Percentiles rank a stretch among this genome's conserved stretches.
phyloP scores from a whole-genome alignment of 768 basidiomycete species.

The Hemileccinum impolitum region DNA sequence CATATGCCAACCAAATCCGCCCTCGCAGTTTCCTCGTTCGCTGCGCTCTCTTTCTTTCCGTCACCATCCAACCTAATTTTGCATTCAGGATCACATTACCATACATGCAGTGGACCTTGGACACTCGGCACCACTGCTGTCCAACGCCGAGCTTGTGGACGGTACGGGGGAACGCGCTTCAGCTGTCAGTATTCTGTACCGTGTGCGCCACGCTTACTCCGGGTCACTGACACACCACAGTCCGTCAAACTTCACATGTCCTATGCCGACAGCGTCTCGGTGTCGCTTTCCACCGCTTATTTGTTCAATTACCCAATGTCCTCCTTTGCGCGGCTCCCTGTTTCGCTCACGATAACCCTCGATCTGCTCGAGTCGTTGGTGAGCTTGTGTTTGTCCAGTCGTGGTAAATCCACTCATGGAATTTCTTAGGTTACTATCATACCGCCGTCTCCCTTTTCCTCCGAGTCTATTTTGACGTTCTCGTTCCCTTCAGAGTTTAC shows the following conservation, averaged over 20 bases:
- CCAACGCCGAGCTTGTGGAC: constrained; percentile 55
- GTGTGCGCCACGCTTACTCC: neutral
- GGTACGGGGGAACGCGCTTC: constrained; percentile 8
- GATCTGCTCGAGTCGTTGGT: constrained; percentile 70
- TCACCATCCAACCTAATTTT: constrained; percentile 2
- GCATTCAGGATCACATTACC: constrained; percentile 74
- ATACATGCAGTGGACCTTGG: constrained; percentile 86
- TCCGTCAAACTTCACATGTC: constrained; percentile 79
- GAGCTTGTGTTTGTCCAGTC: constrained; percentile 24
- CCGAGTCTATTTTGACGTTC: constrained; percentile 61
- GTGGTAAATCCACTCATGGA: neutral
- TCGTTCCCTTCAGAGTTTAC: constrained; percentile 83
- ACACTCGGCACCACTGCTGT: constrained; percentile 71
- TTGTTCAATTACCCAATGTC: constrained; percentile 82
- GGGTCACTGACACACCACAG: constrained; percentile 42
- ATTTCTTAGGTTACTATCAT: constrained; percentile 53
- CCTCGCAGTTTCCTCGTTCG: constrained; percentile 67
- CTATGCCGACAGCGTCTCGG: constrained; percentile 79
- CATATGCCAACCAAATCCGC: constrained; percentile 74
- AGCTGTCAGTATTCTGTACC: constrained; percentile 29
- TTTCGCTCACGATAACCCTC: constrained; percentile 75
- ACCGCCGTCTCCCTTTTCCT: constrained; percentile 53
- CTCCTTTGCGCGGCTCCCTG: constrained; percentile 79
- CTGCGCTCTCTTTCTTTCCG: constrained; percentile 1
- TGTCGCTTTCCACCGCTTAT: constrained; percentile 80